A percentile compares a stretch with the other conserved stretches of the same genome.
Conservation (phyloP, 2,329 filamentous ascomycete species). For the Diaporthe longicolla region DNA sequence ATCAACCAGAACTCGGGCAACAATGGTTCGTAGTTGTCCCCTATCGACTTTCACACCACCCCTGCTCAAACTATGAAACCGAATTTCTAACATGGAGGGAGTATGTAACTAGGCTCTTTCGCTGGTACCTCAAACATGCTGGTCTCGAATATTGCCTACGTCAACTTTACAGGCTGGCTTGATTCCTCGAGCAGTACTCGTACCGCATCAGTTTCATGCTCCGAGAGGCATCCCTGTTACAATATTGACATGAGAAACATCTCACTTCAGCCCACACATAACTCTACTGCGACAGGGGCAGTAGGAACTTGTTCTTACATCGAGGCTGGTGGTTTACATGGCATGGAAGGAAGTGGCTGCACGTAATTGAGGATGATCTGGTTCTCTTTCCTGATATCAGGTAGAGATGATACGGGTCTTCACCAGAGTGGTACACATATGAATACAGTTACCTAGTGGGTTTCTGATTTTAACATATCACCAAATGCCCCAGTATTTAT, state of each 20-base stretch:
- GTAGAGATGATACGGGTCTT: too few relatives aligned
- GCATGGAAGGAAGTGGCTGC: conserved; percentile 49
- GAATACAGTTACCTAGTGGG: too few relatives aligned
- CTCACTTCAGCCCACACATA: conserved; percentile 44
- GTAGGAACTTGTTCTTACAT: conserved; percentile 50
- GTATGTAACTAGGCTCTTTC: conserved; percentile 44
- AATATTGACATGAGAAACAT: conserved; percentile 58
- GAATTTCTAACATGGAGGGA: background rate
- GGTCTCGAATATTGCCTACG: conserved; percentile 63
- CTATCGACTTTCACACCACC: too few relatives aligned
- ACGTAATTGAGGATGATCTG: conserved; percentile 8
- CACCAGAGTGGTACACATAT: background rate
- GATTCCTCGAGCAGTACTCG: conserved; percentile 49
- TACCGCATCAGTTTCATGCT: conserved; percentile 62
- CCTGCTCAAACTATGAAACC: too few relatives aligned
- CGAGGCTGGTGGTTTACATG: conserved; percentile 47
- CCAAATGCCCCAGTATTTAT: background rate
- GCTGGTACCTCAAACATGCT: conserved; percentile 65
- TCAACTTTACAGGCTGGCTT: conserved; percentile 65
- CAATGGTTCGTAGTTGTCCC: conserved; percentile 50
- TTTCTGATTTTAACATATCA: too few relatives aligned
- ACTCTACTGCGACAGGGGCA: conserved; percentile 45
- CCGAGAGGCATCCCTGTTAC: conserved; percentile 63
- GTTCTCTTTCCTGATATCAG: too few relatives aligned
- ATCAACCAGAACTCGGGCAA: conserved; percentile 65